phyloP scores from a whole-genome alignment of 2,329 filamentous ascomycete genomes.

The Verruconis gallopava region DNA sequence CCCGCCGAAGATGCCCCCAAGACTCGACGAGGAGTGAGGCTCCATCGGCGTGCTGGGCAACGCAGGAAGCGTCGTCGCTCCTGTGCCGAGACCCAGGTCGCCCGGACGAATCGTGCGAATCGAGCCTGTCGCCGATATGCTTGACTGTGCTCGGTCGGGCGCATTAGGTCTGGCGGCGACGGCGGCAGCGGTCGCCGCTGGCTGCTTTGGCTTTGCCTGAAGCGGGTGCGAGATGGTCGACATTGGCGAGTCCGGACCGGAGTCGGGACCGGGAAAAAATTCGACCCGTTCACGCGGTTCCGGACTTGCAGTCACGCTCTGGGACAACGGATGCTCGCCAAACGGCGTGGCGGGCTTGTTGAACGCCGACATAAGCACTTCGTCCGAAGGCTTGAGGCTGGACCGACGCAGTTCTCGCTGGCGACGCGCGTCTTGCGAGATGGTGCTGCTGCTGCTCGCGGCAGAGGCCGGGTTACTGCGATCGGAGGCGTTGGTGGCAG shows the following conservation, averaged over 20 bases:
- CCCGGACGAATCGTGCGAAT: conserved; percentile 32
- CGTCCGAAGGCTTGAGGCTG: conserved; percentile 44
- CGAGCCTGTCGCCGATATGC: conserved; percentile 24
- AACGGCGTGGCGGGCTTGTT: conserved; percentile 27
- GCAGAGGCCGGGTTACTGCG: conserved; percentile 33
- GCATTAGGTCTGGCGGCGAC: conserved; percentile 2
- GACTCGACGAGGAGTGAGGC: conserved; percentile 27
- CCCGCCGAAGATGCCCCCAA: conserved; percentile 34
- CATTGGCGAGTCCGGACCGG: conserved; percentile 27
- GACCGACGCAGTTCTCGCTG: conserved; percentile 20
- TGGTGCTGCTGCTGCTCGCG: conserved; percentile 41
- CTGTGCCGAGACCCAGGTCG: conserved; percentile 23
- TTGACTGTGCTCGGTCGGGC: conserved; percentile 10
- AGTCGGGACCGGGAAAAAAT: conserved; percentile 26
- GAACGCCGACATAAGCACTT: conserved; percentile 39
- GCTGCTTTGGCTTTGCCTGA: conserved; percentile 13
- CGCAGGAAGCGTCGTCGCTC: conserved; percentile 26
- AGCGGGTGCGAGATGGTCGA: conserved; percentile 9
- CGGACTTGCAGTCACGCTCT: conserved; percentile 60
- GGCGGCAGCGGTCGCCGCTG: neutral
- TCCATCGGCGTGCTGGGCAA: conserved; percentile 33
- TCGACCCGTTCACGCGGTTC: conserved; percentile 30
- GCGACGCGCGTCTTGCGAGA: conserved; percentile 40
- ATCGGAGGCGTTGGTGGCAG: conserved; percentile 40
- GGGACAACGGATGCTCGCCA: conserved; percentile 60